Evolutionary conservation across 2,329 filamentous ascomycete species (phyloP).

Genomic region (Diaporthe sp.): DNA sequence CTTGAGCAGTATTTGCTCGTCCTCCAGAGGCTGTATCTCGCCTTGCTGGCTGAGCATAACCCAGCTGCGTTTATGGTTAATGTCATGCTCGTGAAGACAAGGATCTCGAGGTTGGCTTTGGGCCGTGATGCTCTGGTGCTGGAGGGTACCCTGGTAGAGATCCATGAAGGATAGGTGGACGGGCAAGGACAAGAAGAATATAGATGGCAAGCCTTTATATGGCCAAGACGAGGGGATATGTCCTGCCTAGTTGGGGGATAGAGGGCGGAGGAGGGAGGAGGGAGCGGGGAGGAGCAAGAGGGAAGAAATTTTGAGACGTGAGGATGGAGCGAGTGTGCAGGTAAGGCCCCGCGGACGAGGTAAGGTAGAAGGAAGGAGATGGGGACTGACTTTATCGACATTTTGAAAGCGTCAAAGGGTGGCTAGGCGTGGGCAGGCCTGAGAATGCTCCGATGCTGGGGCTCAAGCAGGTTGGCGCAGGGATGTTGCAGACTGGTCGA

Average conservation of each 20-base stretch:
- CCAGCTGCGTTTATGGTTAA: conserved; percentile 77
- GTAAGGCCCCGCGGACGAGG: conserved; percentile 34
- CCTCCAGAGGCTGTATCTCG: conserved; percentile 86
- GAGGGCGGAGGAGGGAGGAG: neutral
- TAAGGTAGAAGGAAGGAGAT: conserved; percentile 27
- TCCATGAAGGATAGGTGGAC: conserved; percentile 38
- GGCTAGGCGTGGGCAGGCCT: conserved; percentile 38
- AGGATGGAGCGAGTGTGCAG: conserved; percentile 24
- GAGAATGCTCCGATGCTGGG: conserved; percentile 27
- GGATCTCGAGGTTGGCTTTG: conserved; percentile 60
- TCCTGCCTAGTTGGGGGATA: neutral
- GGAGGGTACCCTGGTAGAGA: conserved; percentile 36
- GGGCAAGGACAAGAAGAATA: conserved; percentile 5
- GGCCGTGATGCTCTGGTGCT: conserved; percentile 53
- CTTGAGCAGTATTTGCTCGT: conserved; percentile 85
- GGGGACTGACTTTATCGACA: conserved; percentile 69
- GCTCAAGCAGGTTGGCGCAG: conserved; percentile 27
- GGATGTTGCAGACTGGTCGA: conserved; percentile 29
- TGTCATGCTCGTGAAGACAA: conserved; percentile 55
- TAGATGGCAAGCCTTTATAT: conserved; percentile 1
- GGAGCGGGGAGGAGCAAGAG: conserved; percentile 11
- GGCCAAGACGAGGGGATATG: neutral
- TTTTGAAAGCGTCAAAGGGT: conserved; percentile 55
- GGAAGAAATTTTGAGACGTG: conserved; percentile 31
- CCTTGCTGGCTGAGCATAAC: conserved; percentile 86